Percentiles rank a stretch among this genome's conserved stretches.
Evolutionary conservation across 306 rosid genomes (phyloP).

Genomic region (Pterocarpus macrocarpus): DNA sequence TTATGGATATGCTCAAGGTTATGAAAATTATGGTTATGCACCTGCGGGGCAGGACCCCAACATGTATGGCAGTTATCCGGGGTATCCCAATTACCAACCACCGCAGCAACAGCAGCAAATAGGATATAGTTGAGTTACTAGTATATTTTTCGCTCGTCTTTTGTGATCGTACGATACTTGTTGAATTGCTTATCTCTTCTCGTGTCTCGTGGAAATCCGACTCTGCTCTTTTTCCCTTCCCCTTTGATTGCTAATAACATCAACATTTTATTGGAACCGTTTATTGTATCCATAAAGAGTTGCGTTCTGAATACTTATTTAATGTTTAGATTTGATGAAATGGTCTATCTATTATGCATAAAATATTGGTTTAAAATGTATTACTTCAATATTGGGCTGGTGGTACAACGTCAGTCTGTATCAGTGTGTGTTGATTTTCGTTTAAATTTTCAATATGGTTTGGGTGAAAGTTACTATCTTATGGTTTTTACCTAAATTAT

Average conservation of each 20-base stretch:
- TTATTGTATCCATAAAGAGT: constrained; percentile 35
- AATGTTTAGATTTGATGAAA: constrained; percentile 32
- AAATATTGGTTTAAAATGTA: not conserved
- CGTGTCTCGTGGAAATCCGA: constrained; percentile 14
- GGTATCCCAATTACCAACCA: constrained; percentile 81
- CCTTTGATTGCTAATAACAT: constrained; percentile 36
- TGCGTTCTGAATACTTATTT: constrained; percentile 40
- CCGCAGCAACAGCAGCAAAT: constrained; percentile 83
- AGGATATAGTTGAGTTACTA: constrained; percentile 67
- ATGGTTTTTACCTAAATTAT: too few species aligned
- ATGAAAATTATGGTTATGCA: constrained; percentile 83
- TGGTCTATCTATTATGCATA: not conserved
- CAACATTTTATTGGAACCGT: constrained; percentile 29
- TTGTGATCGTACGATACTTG: constrained; percentile 45
- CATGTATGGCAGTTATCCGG: constrained; percentile 79
- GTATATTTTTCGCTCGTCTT: not conserved
- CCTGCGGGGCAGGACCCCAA: constrained; percentile 88
- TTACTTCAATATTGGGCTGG: not conserved
- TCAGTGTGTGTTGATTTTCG: too few species aligned
- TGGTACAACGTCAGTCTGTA: too few species aligned
- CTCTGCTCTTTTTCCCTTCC: not conserved
- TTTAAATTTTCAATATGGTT: too few species aligned
- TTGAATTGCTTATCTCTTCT: constrained; percentile 5
- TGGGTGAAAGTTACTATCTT: too few species aligned
- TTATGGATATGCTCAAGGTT: constrained; percentile 83